These are phyloP conservation scores for Aciculosporium take DNA, from an alignment of 2,329 filamentous ascomycete genomes.

Conservation along the genomic window DNA sequence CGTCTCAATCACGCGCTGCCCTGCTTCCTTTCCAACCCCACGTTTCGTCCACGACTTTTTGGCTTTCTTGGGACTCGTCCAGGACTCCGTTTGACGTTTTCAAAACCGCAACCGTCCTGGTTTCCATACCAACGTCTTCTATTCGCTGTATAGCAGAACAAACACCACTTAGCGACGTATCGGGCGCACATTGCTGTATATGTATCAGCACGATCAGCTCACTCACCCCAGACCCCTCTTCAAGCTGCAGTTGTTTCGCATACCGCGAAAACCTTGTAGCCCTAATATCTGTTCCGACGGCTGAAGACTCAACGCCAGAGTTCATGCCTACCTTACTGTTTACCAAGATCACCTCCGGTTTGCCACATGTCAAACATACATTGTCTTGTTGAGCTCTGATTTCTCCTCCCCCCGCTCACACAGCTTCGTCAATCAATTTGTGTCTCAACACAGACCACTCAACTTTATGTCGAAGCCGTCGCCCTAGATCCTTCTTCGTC, in stretches of 20 bases:
- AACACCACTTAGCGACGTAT: conserved; percentile 17
- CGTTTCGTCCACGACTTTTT: neutral
- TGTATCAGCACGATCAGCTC: conserved; percentile 92
- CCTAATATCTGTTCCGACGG: conserved; percentile 82
- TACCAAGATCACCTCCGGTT: conserved; percentile 30
- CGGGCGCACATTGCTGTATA: conserved; percentile 52
- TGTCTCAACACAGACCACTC: neutral
- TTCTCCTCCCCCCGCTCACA: conserved; percentile 25
- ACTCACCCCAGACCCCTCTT: conserved; percentile 90
- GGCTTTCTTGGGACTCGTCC: neutral
- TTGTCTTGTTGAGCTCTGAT: conserved; percentile 41
- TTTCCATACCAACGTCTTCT: neutral
- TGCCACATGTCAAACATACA: conserved; percentile 42
- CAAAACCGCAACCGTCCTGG: neutral
- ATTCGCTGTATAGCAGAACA: conserved; percentile 4
- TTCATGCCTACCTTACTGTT: conserved; percentile 44
- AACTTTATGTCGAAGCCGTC: conserved; percentile 27
- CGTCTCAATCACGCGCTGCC: conserved; percentile 1
- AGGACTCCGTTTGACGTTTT: neutral
- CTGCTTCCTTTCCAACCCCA: neutral
- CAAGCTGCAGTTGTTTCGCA: conserved; percentile 95
- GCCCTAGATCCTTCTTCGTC: conserved; percentile 8
- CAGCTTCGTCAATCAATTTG: conserved; percentile 17
- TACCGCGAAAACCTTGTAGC: conserved; percentile 87
- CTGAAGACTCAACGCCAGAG: conserved; percentile 45